A percentile compares a stretch with the other conserved stretches of the same genome.
Conservation (phyloP, 768 basidiomycete genomes). For the Tricholoma hemisulphureum region DNA sequence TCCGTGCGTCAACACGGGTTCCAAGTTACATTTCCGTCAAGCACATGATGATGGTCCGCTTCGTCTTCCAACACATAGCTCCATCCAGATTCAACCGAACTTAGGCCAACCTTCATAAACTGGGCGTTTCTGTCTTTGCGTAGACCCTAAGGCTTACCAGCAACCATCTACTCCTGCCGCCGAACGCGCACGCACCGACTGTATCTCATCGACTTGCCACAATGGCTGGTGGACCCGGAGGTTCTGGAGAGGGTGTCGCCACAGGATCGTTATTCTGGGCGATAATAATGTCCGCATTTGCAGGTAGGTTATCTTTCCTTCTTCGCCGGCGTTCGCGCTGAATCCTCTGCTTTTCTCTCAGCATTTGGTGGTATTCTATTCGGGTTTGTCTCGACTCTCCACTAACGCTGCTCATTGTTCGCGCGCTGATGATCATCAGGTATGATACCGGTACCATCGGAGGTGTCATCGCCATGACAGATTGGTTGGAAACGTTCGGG, state of each 20-base stretch:
- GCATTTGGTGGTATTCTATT: conserved; percentile 51
- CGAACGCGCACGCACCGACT: not conserved
- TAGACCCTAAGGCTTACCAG: not conserved
- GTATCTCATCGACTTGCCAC: conserved; percentile 3
- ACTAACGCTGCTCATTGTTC: not conserved
- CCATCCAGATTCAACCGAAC: no score
- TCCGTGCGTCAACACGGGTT: no score
- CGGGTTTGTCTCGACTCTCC: conserved; percentile 30
- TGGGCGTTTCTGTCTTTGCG: no score
- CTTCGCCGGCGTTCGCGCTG: not conserved
- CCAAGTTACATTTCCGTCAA: no score
- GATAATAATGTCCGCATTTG: conserved; percentile 38
- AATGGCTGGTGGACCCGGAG: conserved; percentile 35
- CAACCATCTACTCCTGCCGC: not conserved
- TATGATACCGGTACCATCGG: conserved; percentile 86
- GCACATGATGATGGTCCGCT: no score
- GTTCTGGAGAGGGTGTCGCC: conserved; percentile 30
- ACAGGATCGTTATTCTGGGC: conserved; percentile 32
- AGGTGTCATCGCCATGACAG: conserved; percentile 66
- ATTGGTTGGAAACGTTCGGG: conserved; percentile 56
- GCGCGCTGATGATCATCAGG: conserved; percentile 15
- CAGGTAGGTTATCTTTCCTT: conserved; percentile 28
- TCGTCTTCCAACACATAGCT: no score
- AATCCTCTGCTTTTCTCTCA: not conserved
- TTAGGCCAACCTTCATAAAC: no score